Evolutionary conservation across 2,329 filamentous ascomycete species (phyloP), one percentile per base, ranked within the genome.

Genomic region (Esteya vermicola): DNA sequence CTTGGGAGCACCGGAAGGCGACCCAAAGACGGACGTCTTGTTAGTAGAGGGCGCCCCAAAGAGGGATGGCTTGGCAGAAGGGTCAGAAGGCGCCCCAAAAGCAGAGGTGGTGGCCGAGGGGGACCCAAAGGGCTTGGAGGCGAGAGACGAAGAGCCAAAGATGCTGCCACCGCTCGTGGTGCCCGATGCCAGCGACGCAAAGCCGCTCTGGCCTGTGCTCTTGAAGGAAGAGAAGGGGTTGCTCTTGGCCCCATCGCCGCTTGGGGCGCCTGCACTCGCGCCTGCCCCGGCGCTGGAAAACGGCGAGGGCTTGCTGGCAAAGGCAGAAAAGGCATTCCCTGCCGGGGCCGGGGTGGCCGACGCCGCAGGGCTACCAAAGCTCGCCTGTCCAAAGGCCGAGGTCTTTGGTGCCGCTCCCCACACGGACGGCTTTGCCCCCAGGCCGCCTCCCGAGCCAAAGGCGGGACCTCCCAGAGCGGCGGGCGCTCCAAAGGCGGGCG

Each of bases 371-470:
- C 51, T 48, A 6, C 65, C 52, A 41, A 73, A 71, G 13, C 65
- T 62, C 8, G 67, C 55, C 50, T 76, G 70, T 2, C 73, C 73
- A 54, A 78, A 78, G 2, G 67, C 58, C 16, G 70, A 60, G 4
- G 57, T 48, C 6, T 59, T 45, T 9, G 34, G 36, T 3, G 22
- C 33, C 2, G 41, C 19, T 18, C 43, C 34, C 65, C 59, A 42
- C 54, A 44, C 36, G 19, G 48, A 50, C 47, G 52, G 42, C 36
- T 50, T 50, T 16, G 37, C 41, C 32, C 61, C 54, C 46, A 64
- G 54, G 13, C 53, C 49, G n/a, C 56, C 45, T 34, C 51, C 40
- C 4, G 52, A 45, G 1, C 65, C 65, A 42, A 70, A 60, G 3
- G 62, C 50, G 18, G 45, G 27, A 4, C 43, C 38, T 20, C 43